Percentiles rank a stretch among this genome's conserved stretches.
These are phyloP conservation scores for Apiotrichum domesticum DNA, from an alignment of 1,284 basidiomycete species.

Conservation along the genomic window DNA sequence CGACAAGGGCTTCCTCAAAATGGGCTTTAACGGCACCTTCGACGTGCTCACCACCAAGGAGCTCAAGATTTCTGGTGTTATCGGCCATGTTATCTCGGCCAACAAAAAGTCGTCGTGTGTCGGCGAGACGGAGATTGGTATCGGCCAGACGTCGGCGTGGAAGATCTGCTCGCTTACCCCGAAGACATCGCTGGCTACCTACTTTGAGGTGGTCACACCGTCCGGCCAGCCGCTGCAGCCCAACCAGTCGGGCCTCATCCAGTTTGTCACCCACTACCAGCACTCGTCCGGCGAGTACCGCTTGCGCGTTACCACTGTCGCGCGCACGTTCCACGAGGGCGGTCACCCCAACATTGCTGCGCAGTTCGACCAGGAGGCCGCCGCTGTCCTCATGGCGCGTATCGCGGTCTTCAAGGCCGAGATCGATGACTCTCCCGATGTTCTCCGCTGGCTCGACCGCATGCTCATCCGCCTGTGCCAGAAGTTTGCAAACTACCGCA, in stretches of 20 bases:
- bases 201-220: conserved; percentile 99
- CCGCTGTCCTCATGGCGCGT: conserved; percentile 96
- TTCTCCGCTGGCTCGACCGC: conserved; percentile 92
- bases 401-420: conserved; percentile 99
- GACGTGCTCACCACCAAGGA: conserved; percentile 99
- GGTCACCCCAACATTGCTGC: conserved; percentile 88
- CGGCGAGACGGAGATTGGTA: conserved; percentile 98
- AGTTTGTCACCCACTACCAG: conserved; percentile 99
- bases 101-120: conserved; percentile 96
- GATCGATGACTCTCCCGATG: conserved; percentile 97
- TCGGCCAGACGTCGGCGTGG: conserved; percentile 99
- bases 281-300: conserved; percentile 92
- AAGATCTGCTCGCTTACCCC: conserved; percentile 89
- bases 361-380: conserved; percentile 96
- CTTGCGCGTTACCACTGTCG: conserved; percentile 91
- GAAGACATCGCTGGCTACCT: conserved; percentile 82
- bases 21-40: conserved; percentile 99
- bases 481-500: conserved; percentile 98
- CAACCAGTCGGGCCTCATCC: conserved; percentile 89
- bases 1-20: conserved; percentile 82
- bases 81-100: conserved; percentile 94
- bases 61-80: conserved; percentile 95
- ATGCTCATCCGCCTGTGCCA: conserved; percentile 99
- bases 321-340: conserved; percentile 94
- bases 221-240: conserved; percentile 88